Conservation (phyloP, 257 asterid genomes). For the Solanum rostratum region DNA sequence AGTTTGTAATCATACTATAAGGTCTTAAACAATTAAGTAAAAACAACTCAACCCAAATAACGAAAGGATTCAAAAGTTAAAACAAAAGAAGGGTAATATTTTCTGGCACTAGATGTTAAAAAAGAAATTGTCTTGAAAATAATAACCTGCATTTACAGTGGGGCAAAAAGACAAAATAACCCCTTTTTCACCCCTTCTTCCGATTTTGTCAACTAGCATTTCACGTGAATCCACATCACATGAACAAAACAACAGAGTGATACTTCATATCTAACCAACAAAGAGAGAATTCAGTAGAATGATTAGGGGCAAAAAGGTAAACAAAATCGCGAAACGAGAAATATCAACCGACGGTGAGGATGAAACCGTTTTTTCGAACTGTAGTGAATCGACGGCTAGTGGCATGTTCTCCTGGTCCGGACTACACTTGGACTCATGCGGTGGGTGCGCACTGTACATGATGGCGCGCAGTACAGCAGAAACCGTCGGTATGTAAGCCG, state of each 20-base stretch:
- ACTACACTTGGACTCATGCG: constrained; percentile 76
- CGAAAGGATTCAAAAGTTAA: not conserved
- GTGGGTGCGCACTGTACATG: constrained; percentile 88
- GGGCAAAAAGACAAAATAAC: constrained; percentile 36
- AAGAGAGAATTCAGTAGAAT: not conserved
- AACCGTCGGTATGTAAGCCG: constrained; percentile 94
- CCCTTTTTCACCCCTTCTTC: constrained; percentile 13
- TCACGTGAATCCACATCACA: constrained; percentile 47
- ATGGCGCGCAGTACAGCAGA: constrained; percentile 97
- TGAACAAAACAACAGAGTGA: constrained; percentile 4
- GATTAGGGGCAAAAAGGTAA: constrained; percentile 47
- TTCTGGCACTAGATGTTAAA: constrained; percentile 12
- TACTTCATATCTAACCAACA: not conserved
- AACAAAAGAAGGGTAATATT: not conserved
- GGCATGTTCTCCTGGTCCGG: constrained; percentile 99
- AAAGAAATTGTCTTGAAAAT: not conserved
- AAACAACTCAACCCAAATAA: not conserved
- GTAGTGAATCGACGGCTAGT: constrained; percentile 85
- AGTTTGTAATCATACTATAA: not conserved
- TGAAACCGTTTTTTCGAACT: constrained; percentile 52
- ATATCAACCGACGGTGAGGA: constrained; percentile 1
- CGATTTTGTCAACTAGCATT: constrained; percentile 31
- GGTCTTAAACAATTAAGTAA: not conserved
- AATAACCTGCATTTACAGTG: constrained; percentile 38
- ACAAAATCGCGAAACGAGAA: not conserved